A percentile compares a stretch with the other conserved stretches of the same genome.
These are phyloP conservation scores for Phytophthora melonis DNA, from an alignment of 352 stramenopile species.

Conservation along the genomic window DNA sequence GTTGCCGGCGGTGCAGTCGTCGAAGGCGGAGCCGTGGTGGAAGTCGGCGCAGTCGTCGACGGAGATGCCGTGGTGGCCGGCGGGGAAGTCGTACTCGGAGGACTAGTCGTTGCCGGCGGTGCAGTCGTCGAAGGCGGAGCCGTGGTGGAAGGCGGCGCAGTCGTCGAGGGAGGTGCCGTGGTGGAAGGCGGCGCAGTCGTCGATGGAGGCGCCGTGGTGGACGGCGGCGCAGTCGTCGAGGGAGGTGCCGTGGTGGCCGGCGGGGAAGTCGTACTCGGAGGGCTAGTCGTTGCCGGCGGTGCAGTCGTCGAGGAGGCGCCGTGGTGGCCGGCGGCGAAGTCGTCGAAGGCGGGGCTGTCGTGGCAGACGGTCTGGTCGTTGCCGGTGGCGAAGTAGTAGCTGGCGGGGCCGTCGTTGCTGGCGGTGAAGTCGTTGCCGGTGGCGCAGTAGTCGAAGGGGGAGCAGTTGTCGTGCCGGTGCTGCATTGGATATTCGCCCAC, in stretches of 20 bases:
- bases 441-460: not conserved
- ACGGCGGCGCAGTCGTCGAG: too few relatives aligned
- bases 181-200: not conserved
- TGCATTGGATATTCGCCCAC: not conserved
- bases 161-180: not conserved
- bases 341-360: not conserved
- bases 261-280: not conserved
- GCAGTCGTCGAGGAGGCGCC: not conserved
- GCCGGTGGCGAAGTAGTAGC: not conserved
- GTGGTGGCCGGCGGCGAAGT: not conserved
- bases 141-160: not conserved
- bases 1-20: too few relatives aligned
- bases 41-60: too few relatives aligned
- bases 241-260: too few relatives aligned
- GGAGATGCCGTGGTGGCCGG: too few relatives aligned
- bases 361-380: not conserved
- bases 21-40: too few relatives aligned
- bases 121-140: not conserved
- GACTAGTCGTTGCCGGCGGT: not conserved
- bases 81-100: not conserved
- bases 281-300: not conserved
- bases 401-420: not conserved
- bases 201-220: too few relatives aligned
- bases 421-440: not conserved
- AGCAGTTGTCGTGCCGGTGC: not conserved